Conservation (phyloP, 1,284 basidiomycete species). For the Anthracocystis panici-leucophaei region DNA sequence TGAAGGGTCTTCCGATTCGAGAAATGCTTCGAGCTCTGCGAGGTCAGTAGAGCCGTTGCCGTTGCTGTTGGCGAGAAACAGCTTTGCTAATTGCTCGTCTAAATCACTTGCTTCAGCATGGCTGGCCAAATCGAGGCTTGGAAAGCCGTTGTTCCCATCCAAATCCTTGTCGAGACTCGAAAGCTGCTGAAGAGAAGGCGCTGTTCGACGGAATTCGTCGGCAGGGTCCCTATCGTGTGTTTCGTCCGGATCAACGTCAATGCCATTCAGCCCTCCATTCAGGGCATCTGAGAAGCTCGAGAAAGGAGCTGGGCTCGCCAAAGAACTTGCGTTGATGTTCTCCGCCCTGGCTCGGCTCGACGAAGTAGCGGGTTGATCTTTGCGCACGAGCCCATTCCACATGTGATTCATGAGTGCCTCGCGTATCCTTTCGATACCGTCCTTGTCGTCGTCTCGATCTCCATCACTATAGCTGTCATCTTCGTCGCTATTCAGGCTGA, state of each 20-base stretch:
- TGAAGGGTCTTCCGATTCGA: slow-evolving; percentile 45
- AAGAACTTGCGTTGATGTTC: neutral
- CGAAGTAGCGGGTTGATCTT: slow-evolving; percentile 10
- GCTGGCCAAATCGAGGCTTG: slow-evolving; percentile 3
- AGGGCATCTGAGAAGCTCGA: slow-evolving; percentile 20
- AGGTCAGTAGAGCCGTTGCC: slow-evolving; percentile 17
- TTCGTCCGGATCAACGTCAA: slow-evolving; percentile 12
- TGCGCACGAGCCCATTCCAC: slow-evolving; percentile 56
- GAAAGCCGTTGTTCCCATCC: neutral
- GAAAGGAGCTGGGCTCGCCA: neutral
- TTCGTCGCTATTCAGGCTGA: neutral
- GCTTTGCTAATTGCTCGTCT: slow-evolving; percentile 40
- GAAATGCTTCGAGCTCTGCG: slow-evolving; percentile 48
- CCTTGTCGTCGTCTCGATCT: slow-evolving; percentile 27
- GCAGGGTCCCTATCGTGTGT: neutral
- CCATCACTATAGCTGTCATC: slow-evolving; percentile 28
- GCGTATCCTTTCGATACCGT: slow-evolving; percentile 56
- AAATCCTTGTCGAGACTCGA: neutral
- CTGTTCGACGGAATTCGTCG: neutral
- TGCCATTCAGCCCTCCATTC: neutral
- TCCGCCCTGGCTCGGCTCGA: neutral
- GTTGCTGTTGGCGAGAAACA: slow-evolving; percentile 25
- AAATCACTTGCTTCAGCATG: slow-evolving; percentile 27
- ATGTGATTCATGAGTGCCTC: slow-evolving; percentile 60
- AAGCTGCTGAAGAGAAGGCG: neutral